Conservation (phyloP, 1,139 yeast species). For the Wickerhamiella pararugosa region DNA sequence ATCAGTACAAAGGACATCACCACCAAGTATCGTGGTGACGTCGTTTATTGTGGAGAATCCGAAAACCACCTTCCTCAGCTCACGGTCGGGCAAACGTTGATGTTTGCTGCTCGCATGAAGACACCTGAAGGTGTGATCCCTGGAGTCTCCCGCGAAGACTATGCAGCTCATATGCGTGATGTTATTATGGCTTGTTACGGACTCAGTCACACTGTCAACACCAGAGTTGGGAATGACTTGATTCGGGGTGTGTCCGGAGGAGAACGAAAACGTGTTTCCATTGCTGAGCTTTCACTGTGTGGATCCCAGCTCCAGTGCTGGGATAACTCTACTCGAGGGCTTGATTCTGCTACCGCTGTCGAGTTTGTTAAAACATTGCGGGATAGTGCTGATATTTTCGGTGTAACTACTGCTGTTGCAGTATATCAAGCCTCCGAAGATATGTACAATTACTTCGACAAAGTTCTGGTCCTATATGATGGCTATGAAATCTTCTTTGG, state of each 20-base stretch:
- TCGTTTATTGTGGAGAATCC: slow-evolving; percentile 54
- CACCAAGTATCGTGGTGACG: slow-evolving; percentile 48
- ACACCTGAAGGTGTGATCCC: slow-evolving; percentile 52
- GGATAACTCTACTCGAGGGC: slow-evolving; percentile 66
- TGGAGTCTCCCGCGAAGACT: slow-evolving; percentile 41
- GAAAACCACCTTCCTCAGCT: slow-evolving; percentile 62
- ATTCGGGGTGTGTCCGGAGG: slow-evolving; percentile 78
- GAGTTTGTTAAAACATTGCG: slow-evolving; percentile 61
- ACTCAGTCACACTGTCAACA: slow-evolving; percentile 48
- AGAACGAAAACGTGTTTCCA: slow-evolving; percentile 69
- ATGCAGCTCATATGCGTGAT: slow-evolving; percentile 47
- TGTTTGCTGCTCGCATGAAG: slow-evolving; percentile 47
- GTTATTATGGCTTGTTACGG: slow-evolving; percentile 66
- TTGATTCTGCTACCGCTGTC: slow-evolving; percentile 61
- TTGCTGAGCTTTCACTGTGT: slow-evolving; percentile 51
- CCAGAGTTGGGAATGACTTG: slow-evolving; percentile 56
- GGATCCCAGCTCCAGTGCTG: slow-evolving; percentile 53
- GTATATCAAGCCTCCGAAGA: slow-evolving; percentile 74
- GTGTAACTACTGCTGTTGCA: slow-evolving; percentile 57
- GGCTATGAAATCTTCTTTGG: slow-evolving; percentile 74
- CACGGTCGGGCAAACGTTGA: slow-evolving; percentile 55
- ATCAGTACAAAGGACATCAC: slow-evolving; percentile 31
- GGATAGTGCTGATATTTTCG: slow-evolving; percentile 42
- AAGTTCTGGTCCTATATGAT: slow-evolving; percentile 55
- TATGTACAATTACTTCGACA: slow-evolving; percentile 61